Evolutionary conservation across 2,329 filamentous ascomycete genomes (phyloP).

Genomic region (Amylocarpus encephaloides): DNA sequence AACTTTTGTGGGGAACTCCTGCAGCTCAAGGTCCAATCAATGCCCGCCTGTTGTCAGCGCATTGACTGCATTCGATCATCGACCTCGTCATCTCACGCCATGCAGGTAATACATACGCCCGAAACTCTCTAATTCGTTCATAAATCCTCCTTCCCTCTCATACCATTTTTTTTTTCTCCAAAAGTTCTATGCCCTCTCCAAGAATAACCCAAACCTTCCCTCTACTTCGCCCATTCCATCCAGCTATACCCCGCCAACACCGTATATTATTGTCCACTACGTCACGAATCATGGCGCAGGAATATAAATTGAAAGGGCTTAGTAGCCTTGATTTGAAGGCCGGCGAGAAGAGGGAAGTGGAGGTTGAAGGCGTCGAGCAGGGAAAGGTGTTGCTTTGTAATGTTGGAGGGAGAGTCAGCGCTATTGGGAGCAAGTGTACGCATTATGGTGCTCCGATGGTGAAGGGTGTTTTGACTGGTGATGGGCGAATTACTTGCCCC

Average conservation of each 20-base stretch:
- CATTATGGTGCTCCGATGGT: constrained; percentile 90
- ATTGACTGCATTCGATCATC: constrained; percentile 34
- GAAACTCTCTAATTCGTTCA: neutral
- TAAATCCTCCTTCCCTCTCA: neutral
- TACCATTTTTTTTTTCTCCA: neutral
- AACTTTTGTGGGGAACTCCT: too few relatives aligned
- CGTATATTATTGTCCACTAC: constrained; percentile 17
- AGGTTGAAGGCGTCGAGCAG: constrained; percentile 81
- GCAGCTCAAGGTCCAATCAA: too few relatives aligned
- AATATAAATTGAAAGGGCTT: constrained; percentile 71
- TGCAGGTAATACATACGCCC: neutral
- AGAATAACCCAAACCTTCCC: constrained; percentile 6
- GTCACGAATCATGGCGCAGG: constrained; percentile 36
- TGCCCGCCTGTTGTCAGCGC: too few relatives aligned
- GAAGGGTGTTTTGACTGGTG: constrained; percentile 75
- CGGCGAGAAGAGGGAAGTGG: constrained; percentile 79
- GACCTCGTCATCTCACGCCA: neutral
- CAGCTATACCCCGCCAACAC: constrained; percentile 12
- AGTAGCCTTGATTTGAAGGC: constrained; percentile 67
- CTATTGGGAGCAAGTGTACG: constrained; percentile 75
- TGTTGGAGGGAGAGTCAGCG: constrained; percentile 67
- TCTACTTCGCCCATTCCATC: constrained; percentile 11
- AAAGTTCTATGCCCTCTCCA: constrained; percentile 15
- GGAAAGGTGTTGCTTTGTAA: constrained; percentile 86
- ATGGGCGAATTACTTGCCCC: constrained; percentile 82